Evolutionary conservation across 805 yeast species (phyloP).

Genomic region (Lipomyces chichibuensis): DNA sequence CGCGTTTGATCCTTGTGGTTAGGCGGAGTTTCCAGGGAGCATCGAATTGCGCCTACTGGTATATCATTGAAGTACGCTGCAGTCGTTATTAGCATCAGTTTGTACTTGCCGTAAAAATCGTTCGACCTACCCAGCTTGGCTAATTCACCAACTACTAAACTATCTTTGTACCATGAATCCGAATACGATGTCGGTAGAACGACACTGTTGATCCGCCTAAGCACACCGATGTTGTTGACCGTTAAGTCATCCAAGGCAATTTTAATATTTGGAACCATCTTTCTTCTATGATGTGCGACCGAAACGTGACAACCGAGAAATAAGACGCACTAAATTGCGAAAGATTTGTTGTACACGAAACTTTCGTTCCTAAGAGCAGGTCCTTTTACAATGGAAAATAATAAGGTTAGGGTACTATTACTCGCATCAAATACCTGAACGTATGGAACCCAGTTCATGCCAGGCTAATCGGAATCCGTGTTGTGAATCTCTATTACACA

Average conservation of each 20-base stretch:
- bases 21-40: constrained; percentile 46
- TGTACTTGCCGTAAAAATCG: not conserved
- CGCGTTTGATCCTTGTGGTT: constrained; percentile 43
- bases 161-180: constrained; percentile 56
- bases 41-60: constrained; percentile 78
- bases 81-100: constrained; percentile 18
- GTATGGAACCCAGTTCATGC: too few relatives aligned
- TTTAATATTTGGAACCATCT: constrained; percentile 10
- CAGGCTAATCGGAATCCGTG: too few relatives aligned
- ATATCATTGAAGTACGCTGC: constrained; percentile 69
- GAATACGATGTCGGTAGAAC: constrained; percentile 57
- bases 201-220: constrained; percentile 59
- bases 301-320: not conserved
- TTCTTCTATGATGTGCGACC: not conserved
- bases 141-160: constrained; percentile 54
- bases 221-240: constrained; percentile 54
- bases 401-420: not conserved
- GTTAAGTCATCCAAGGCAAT: constrained; percentile 31
- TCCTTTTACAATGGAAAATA: too few relatives aligned
- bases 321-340: not conserved
- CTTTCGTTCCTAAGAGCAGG: too few relatives aligned
- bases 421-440: too few relatives aligned
- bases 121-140: constrained; percentile 50
- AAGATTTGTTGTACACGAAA: not conserved
- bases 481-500: too few relatives aligned